phyloP scores from a whole-genome alignment of 148 eudicot genomes.

The Vaccinium myrtillus region DNA sequence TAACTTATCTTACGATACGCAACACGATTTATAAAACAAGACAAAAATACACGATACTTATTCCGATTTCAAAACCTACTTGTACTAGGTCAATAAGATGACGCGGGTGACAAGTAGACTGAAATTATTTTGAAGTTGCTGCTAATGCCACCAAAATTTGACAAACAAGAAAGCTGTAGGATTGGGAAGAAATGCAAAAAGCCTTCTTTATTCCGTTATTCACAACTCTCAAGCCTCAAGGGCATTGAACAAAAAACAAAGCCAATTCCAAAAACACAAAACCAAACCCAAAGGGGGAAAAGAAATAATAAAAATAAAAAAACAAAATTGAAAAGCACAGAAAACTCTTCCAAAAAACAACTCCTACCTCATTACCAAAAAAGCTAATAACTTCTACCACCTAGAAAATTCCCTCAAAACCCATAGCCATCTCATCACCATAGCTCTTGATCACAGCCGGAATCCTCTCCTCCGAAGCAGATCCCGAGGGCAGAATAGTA shows the following conservation, averaged over 20 bases:
- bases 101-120: too few species aligned
- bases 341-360: background rate
- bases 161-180: background rate
- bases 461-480: slow-evolving; percentile 29
- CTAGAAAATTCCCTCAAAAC: slow-evolving; percentile 4
- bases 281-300: too few species aligned
- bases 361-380: background rate
- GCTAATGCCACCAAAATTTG: background rate
- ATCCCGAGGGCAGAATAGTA: slow-evolving; percentile 53
- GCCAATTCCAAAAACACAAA: background rate
- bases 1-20: too few species aligned
- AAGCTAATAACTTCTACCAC: background rate
- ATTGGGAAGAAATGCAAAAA: background rate
- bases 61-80: too few species aligned
- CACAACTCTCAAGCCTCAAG: background rate
- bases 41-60: too few species aligned
- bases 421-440: slow-evolving; percentile 34
- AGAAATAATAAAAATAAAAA: background rate
- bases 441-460: slow-evolving; percentile 26
- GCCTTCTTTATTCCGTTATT: background rate
- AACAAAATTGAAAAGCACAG: background rate
- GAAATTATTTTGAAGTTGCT: too few species aligned
- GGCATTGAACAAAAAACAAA: background rate
- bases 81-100: too few species aligned
- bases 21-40: too few species aligned